Conservation (phyloP, 2,329 filamentous ascomycete genomes). For the Cordyceps pruinosa region DNA sequence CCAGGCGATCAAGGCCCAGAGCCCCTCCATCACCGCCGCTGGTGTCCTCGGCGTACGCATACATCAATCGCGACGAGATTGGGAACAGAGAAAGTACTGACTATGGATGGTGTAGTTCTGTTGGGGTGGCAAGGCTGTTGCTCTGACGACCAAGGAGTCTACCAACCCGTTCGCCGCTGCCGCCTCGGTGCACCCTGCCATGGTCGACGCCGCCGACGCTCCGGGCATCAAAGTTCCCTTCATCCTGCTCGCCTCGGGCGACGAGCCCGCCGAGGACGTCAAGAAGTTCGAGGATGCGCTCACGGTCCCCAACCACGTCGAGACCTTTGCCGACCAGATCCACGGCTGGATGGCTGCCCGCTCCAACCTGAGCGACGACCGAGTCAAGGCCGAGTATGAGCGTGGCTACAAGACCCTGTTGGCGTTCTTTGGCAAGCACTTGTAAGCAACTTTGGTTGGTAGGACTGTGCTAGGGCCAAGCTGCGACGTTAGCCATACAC, state of each 20-base stretch:
- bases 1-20: conserved; percentile 44
- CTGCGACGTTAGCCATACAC: neutral
- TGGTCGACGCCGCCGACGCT: conserved; percentile 58
- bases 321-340: conserved; percentile 60
- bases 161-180: conserved; percentile 50
- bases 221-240: conserved; percentile 53
- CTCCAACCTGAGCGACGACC: conserved; percentile 48
- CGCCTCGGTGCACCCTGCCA: conserved; percentile 51
- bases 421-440: conserved; percentile 50
- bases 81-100: neutral
- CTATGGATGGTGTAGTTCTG: conserved; percentile 42
- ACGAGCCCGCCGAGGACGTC: conserved; percentile 51
- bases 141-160: conserved; percentile 41
- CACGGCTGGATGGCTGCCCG: conserved; percentile 71
- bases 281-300: conserved; percentile 50
- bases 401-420: conserved; percentile 55
- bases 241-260: conserved; percentile 57
- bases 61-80: too few relatives aligned
- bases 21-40: conserved; percentile 50
- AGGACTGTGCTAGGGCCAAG: neutral
- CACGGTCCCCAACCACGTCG: conserved; percentile 50
- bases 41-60: conserved; percentile 51
- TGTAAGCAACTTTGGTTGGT: conserved; percentile 19
- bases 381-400: conserved; percentile 54
- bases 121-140: conserved; percentile 64